Percentiles rank a stretch among this genome's conserved stretches.
These are phyloP conservation scores for Aspergillus heteromorphus DNA, from an alignment of 495 filamentous ascomycete genomes.

Conservation along the genomic window DNA sequence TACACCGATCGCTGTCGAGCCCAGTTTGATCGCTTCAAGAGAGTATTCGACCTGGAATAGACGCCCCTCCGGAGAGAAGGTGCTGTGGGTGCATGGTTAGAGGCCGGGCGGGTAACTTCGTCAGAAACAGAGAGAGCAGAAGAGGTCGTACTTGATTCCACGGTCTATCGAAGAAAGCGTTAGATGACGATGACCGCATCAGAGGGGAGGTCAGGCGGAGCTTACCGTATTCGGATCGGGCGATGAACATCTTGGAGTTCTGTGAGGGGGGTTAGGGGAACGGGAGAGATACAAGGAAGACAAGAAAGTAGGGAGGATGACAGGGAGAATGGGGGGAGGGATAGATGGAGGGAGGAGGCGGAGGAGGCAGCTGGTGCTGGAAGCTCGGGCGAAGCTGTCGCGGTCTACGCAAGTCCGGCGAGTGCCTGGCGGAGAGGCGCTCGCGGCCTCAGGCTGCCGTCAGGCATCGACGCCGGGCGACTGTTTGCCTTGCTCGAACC, in stretches of 20 bases:
- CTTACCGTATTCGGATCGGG: constrained; percentile 98
- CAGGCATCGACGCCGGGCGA: constrained; percentile 20
- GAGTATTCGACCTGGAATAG: constrained; percentile 99
- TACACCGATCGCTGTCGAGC: constrained; percentile 95
- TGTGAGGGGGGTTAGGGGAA: constrained; percentile 5
- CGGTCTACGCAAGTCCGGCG: constrained; percentile 36
- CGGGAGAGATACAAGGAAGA: neutral
- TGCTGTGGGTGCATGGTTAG: constrained; percentile 55
- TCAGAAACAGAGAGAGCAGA: neutral
- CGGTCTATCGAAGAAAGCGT: constrained; percentile 63
- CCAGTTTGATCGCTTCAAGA: constrained; percentile 98
- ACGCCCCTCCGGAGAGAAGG: constrained; percentile 99
- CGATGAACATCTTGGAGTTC: constrained; percentile 90
- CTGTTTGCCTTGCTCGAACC: neutral
- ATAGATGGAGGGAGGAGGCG: constrained; percentile 5
- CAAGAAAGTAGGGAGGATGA: neutral
- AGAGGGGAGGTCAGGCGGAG: constrained; percentile 19
- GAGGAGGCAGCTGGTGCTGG: constrained; percentile 11
- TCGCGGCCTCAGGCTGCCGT: constrained; percentile 22
- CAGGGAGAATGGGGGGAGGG: constrained; percentile 1
- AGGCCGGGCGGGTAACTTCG: neutral
- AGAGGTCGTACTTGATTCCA: constrained; percentile 83
- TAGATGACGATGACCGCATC: constrained; percentile 24
- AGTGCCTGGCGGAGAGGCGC: constrained; percentile 30
- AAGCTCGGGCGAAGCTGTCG: constrained; percentile 30